Evolutionary conservation across 495 filamentous ascomycete species (phyloP).

Genomic region (Pyrenula aspistea): DNA sequence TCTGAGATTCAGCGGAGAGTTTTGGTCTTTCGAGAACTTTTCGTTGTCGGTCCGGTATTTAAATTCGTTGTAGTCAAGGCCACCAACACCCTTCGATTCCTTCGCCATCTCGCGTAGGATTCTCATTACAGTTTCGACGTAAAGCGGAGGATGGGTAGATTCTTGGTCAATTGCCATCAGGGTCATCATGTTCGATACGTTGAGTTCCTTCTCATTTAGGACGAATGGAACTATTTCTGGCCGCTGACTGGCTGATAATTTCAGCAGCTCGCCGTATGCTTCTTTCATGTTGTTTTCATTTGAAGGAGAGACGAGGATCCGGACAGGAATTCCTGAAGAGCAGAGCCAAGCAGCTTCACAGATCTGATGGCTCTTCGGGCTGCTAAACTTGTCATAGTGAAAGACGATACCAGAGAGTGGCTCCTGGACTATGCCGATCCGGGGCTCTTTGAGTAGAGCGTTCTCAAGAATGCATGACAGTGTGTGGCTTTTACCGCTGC

Average conservation of each 20-base stretch:
- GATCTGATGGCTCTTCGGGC: constrained; percentile 35
- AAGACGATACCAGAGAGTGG: constrained; percentile 57
- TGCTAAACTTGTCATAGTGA: constrained; percentile 53
- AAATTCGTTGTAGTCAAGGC: constrained; percentile 45
- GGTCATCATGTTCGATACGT: constrained; percentile 50
- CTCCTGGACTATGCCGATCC: constrained; percentile 24
- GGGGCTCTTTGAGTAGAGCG: constrained; percentile 30
- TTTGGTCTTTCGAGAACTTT: constrained; percentile 19
- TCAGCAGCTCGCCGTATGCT: constrained; percentile 19
- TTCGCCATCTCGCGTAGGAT: constrained; percentile 51
- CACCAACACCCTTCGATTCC: constrained; percentile 20
- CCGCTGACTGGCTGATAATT: constrained; percentile 4
- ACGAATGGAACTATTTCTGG: constrained; percentile 36
- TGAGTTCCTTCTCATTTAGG: constrained; percentile 46
- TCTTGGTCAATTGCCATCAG: constrained; percentile 51
- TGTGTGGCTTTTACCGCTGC: constrained; percentile 66
- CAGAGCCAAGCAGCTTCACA: constrained; percentile 62
- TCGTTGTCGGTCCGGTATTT: constrained; percentile 1
- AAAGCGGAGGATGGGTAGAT: constrained; percentile 39
- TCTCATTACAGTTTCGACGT: constrained; percentile 43
- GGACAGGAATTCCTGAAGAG: constrained; percentile 40
- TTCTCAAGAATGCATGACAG: constrained; percentile 60
- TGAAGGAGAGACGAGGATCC: constrained; percentile 51
- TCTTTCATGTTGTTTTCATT: constrained; percentile 37
- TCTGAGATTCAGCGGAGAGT: constrained; percentile 21